A percentile compares a stretch with the other conserved stretches of the same genome.
Evolutionary conservation across 805 yeast species (phyloP).

Genomic region (Wickerhamiella siamensis): DNA sequence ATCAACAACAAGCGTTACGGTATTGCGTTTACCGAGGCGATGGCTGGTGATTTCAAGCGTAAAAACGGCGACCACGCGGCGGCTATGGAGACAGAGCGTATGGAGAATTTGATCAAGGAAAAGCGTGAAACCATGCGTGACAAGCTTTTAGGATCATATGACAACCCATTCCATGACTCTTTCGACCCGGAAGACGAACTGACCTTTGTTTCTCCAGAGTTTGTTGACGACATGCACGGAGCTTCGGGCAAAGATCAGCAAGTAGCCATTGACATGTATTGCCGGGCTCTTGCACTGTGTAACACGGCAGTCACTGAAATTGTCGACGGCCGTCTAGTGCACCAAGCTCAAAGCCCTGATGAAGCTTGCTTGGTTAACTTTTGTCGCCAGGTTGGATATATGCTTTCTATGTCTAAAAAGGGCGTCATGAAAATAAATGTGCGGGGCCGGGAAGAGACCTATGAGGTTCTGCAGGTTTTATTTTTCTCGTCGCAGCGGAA

Average conservation of each 20-base stretch:
- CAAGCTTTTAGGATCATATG: slow-evolving; percentile 24
- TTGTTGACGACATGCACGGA: slow-evolving; percentile 38
- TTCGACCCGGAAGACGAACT: slow-evolving; percentile 24
- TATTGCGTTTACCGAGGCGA: slow-evolving; percentile 63
- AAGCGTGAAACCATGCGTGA: slow-evolving; percentile 38
- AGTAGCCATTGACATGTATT: slow-evolving; percentile 39
- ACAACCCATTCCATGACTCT: slow-evolving; percentile 35
- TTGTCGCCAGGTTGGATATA: slow-evolving; percentile 61
- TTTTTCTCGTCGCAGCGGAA: slow-evolving; percentile 61
- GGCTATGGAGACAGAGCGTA: slow-evolving; percentile 27
- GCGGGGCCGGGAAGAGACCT: slow-evolving; percentile 34
- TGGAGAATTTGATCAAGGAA: slow-evolving; percentile 28
- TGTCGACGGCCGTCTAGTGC: slow-evolving; percentile 29
- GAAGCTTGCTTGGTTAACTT: slow-evolving; percentile 68
- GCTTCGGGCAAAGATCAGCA: slow-evolving; percentile 30
- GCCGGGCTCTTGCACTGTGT: slow-evolving; percentile 54
- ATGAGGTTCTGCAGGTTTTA: slow-evolving; percentile 39
- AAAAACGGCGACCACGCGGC: slow-evolving; percentile 42
- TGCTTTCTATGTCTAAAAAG: slow-evolving; percentile 40
- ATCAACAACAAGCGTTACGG: slow-evolving; percentile 57
- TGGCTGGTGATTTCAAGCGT: slow-evolving; percentile 55
- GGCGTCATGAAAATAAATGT: slow-evolving; percentile 31
- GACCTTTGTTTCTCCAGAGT: slow-evolving; percentile 47
- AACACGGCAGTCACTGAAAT: slow-evolving; percentile 53
- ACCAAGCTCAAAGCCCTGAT: slow-evolving; percentile 74